phyloP scores from a whole-genome alignment of 2,329 filamentous ascomycete species.

The Pseudogymnoascus sp. region DNA sequence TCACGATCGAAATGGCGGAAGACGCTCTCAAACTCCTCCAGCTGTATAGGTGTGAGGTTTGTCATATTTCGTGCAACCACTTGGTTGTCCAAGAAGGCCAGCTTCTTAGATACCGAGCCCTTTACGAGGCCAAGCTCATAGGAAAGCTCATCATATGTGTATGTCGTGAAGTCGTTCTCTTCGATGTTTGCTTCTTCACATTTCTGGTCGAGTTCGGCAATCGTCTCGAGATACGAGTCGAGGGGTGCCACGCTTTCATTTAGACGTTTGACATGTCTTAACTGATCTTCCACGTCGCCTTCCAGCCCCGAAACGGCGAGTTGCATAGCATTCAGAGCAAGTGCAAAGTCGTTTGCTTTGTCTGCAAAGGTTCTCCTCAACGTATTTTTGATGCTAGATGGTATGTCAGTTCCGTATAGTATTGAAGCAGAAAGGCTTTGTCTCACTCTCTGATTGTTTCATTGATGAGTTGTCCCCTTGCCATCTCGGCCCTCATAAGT shows the following conservation, averaged over 20 bases:
- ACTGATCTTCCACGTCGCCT: slow-evolving; percentile 91
- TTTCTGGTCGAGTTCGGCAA: slow-evolving; percentile 76
- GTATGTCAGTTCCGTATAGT: slow-evolving; percentile 25
- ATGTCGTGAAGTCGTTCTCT: slow-evolving; percentile 99
- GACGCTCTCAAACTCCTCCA: slow-evolving; percentile 97
- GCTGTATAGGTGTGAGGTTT: slow-evolving; percentile 92
- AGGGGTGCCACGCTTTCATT: slow-evolving; percentile 79
- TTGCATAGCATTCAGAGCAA: slow-evolving; percentile 90
- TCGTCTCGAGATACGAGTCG: slow-evolving; percentile 84
- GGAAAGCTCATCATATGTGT: slow-evolving; percentile 90
- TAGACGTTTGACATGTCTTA: slow-evolving; percentile 76
- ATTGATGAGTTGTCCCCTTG: slow-evolving; percentile 87
- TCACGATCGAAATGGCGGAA: slow-evolving; percentile 98
- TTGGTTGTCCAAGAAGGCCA: slow-evolving; percentile 95
- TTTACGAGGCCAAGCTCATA: slow-evolving; percentile 92
- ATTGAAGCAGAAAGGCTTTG: slow-evolving; percentile 4
- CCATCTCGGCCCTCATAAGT: slow-evolving; percentile 76
- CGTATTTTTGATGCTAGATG: slow-evolving; percentile 76
- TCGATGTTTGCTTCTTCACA: slow-evolving; percentile 97
- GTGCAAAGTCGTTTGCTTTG: slow-evolving; percentile 95
- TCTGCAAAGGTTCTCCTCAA: slow-evolving; percentile 89
- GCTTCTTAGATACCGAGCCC: slow-evolving; percentile 88
- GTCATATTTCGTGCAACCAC: slow-evolving; percentile 98
- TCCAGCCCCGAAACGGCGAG: slow-evolving; percentile 94
- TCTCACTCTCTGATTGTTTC: slow-evolving; percentile 89